Base-by-base conservation (phyloP, 805 yeast species). In the Saccharomycopsis schoenii region DNA sequence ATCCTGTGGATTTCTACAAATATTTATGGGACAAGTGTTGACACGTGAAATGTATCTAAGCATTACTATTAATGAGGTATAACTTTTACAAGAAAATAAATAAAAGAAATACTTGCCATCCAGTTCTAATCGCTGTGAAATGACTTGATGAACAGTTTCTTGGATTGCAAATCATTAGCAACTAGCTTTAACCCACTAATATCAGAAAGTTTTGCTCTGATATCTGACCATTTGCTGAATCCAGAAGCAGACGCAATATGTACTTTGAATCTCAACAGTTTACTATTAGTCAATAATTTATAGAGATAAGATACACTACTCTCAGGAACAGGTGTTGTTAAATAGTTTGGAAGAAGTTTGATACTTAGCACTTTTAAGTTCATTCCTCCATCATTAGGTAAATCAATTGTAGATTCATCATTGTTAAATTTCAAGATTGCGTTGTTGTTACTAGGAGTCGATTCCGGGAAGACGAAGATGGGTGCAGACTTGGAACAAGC, bases 381-480 rank as follows among this genome's bases (percentile, higher is more conserved):
- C 21, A 41, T 36, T 56, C 42, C 29, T 29, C 36, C 17, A 21
- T 24, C 34, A 6, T 43, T 19, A 8, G 37, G 37, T 12, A 60
- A 55, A 42, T 60, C 58, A 5, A 51, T 24, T 8, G 19, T 29
- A 1, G 47, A 17, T 14, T 57, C 51, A 5, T 25, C 42, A 25
- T 19, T 50, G 37, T 59, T 59, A 54, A 34, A 80, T 2, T 89
- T 83, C 63, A 92, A 76, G 0, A 92, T 69, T 0, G 91, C 84
- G 64, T 84, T 84, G 58, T 96, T 94, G 69, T 92, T 93, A 0
- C 96, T 83, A 0, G 96, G 79, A 0, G 96, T 88, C 0, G 96
- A 96, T 68, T 91, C 97, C 2, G 85, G 77, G 61, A 90, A 83
- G 24, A 87, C 66, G 58, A 79, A 84, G 3, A 83, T 76, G 0